Evolutionary conservation across 116 monocot genomes (phyloP).

Genomic region (Phalaenopsis hybrid): DNA sequence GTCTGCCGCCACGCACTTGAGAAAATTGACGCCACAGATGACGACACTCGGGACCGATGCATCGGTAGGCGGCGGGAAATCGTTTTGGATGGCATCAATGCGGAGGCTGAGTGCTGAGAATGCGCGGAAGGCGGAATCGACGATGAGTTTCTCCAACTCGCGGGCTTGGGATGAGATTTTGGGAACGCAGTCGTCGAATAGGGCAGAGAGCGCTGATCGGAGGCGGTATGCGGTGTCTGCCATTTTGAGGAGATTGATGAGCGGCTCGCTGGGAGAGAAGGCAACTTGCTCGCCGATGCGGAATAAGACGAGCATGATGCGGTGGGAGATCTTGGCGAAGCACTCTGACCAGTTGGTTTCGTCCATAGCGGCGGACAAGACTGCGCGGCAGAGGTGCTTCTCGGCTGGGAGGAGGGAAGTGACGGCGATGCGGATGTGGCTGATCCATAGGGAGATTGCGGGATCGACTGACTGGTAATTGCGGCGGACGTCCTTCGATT

Average conservation of each 20-base stretch:
- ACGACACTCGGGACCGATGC: constrained; percentile 33
- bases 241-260: constrained; percentile 61
- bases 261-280: constrained; percentile 35
- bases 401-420: constrained; percentile 23
- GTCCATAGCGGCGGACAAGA: constrained; percentile 22
- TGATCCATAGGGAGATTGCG: constrained; percentile 38
- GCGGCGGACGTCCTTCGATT: constrained; percentile 34
- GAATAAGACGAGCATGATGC: constrained; percentile 45
- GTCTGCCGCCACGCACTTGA: constrained; percentile 29
- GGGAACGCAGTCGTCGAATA: constrained; percentile 31
- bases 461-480: constrained; percentile 34
- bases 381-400: constrained; percentile 28
- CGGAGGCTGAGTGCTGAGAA: constrained; percentile 25
- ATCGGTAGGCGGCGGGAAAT: constrained; percentile 15
- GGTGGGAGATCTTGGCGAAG: constrained; percentile 42
- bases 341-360: constrained; percentile 41
- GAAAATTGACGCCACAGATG: constrained; percentile 33
- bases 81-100: constrained; percentile 14
- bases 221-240: constrained; percentile 20
- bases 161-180: constrained; percentile 32
- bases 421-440: constrained; percentile 36
- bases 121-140: constrained; percentile 29
- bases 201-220: constrained; percentile 5
- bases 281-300: constrained; percentile 49
- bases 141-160: constrained; percentile 43